Evolutionary conservation across 164 flowering plant genomes (phyloP).

Genomic region (Vitis cinerea): DNA sequence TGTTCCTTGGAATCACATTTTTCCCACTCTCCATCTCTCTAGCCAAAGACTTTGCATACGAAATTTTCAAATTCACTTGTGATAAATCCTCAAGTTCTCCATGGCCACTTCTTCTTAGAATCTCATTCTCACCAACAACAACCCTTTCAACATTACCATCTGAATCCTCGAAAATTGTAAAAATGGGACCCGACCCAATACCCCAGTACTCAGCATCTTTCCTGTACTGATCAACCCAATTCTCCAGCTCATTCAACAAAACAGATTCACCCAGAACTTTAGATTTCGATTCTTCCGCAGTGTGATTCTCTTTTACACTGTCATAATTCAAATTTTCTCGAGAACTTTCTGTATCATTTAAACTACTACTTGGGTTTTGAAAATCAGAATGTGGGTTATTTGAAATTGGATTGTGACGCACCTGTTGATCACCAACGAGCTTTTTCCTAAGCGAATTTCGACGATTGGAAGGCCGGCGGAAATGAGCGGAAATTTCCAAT

Average conservation of each 20-base stretch:
- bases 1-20: constrained; percentile 50
- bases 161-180: constrained; percentile 56
- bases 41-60: constrained; percentile 56
- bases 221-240: constrained; percentile 69
- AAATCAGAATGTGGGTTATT: constrained; percentile 14
- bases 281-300: constrained; percentile 15
- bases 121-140: constrained; percentile 66
- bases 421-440: constrained; percentile 51
- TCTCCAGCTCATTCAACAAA: constrained; percentile 50
- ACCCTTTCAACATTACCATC: constrained; percentile 58
- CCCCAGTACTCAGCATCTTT: constrained; percentile 76
- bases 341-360: constrained; percentile 12
- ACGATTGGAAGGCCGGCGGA: constrained; percentile 46
- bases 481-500: constrained; percentile 44
- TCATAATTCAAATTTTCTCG: constrained; percentile 11
- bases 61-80: constrained; percentile 43
- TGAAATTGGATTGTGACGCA: constrained; percentile 29
- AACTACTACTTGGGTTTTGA: constrained; percentile 10
- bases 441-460: constrained; percentile 71
- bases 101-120: constrained; percentile 42
- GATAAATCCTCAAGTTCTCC: constrained; percentile 28
- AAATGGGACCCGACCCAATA: constrained; percentile 63
- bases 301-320: constrained; percentile 19
- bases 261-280: constrained; percentile 34
- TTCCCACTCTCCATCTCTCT: constrained; percentile 59